Evolutionary conservation across 1,284 basidiomycete species (phyloP).

Genomic region (Chiua sp.): DNA sequence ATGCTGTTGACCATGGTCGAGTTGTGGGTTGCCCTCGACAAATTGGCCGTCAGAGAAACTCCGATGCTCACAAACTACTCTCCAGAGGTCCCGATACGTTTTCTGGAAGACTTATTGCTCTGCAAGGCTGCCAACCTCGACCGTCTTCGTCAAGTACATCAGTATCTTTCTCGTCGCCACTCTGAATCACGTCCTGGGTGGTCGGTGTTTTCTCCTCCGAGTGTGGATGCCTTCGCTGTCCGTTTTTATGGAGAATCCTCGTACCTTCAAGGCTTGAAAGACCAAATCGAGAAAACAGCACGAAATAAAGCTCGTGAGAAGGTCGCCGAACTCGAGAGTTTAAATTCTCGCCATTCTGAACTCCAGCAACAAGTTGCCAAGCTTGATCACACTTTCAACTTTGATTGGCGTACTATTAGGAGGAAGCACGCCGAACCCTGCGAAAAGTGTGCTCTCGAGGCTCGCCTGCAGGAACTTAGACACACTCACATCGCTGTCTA

Average conservation of each 20-base stretch:
- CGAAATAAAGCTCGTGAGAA: constrained; percentile 21
- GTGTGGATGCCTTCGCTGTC: constrained; percentile 29
- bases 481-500: constrained; percentile 37
- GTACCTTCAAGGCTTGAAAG: constrained; percentile 29
- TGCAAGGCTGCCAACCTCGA: constrained; percentile 31
- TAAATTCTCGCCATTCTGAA: constrained; percentile 9
- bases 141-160: constrained; percentile 31
- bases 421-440: constrained; percentile 14
- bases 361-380: constrained; percentile 14
- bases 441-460: constrained; percentile 37
- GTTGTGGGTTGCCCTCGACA: constrained; percentile 53
- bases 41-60: constrained; percentile 34
- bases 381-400: background rate
- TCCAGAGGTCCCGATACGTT: constrained; percentile 44
- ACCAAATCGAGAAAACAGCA: constrained; percentile 36
- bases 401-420: background rate
- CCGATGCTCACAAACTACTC: constrained; percentile 49
- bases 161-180: constrained; percentile 37
- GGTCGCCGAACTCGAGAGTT: constrained; percentile 28
- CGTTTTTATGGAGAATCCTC: constrained; percentile 35
- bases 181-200: constrained; percentile 2
- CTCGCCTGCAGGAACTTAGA: constrained; percentile 14
- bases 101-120: constrained; percentile 49
- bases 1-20: constrained; percentile 48
- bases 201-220: constrained; percentile 29